Evolutionary conservation across 108 stramenopile genomes (phyloP), one percentile per base, ranked within the genome.

Genomic region (Cyclotella baltica): DNA sequence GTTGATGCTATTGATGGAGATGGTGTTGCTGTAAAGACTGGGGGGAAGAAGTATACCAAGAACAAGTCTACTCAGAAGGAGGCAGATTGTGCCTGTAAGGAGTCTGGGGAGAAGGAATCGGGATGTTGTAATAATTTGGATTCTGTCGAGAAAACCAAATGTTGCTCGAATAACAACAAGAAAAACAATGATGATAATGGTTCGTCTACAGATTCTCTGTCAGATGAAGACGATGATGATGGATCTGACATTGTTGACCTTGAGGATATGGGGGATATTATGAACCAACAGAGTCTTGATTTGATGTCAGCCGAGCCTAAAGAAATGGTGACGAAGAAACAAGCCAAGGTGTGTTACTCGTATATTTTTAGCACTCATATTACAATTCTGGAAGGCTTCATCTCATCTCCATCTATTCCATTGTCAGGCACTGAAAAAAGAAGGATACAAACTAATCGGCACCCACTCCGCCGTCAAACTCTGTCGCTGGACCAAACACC

Each of bases 401-500:
- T n/a, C n/a, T 57, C 6, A 2, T 57, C 55, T 57, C 4, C 23
- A 27, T 23, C 27, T 2, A 20, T 36, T 16, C 19, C 22, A 13
- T 34, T 2, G 2, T 15, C 3, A 62, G 61, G 89, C 96, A 11
- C 74, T 97, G 4, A 97, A 95, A 67, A 98, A 98, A 81, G 98
- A 98, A 72, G 98, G 97, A 37, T 98, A 98, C 83, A 93, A 92
- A 63, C 65, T 98, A 47, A 98, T 98, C 76, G 98, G 98, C 8
- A 91, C 93, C 11, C 98, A 98, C 80, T 92, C 90, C 50, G 98
- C 98, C 33, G 98, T 98, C 69, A 98, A 98, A 83, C 79, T 98
- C 1, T 98, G 98, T 73, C 93, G 98, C 15, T 98, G 98, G 98
- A 98, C 97, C 33, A 98, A 98, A 79, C 93, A 98, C 73, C 98